phyloP scores from a whole-genome alignment of 306 rosid species.

The Lathyrus oleraceus region DNA sequence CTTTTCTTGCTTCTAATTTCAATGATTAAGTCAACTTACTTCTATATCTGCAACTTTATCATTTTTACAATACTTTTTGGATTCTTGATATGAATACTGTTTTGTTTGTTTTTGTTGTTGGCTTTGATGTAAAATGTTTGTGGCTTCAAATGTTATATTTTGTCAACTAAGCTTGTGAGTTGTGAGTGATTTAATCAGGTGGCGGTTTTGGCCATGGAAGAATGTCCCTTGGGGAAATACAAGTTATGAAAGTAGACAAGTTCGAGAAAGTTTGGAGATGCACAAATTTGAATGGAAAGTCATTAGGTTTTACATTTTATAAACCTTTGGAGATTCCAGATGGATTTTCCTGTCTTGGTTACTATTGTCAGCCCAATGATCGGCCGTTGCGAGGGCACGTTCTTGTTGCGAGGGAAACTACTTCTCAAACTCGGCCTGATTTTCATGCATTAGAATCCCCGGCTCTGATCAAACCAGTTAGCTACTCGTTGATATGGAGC shows the following conservation, averaged over 20 bases:
- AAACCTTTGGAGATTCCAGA: slow-evolving; percentile 70
- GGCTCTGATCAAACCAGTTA: slow-evolving; percentile 59
- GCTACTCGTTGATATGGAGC: slow-evolving; percentile 70
- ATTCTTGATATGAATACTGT: slow-evolving; percentile 11
- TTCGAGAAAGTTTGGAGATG: slow-evolving; percentile 70
- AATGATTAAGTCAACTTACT: slow-evolving; percentile 13
- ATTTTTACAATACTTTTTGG: neutral
- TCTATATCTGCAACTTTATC: neutral
- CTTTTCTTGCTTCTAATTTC: neutral
- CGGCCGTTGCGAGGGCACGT: slow-evolving; percentile 69
- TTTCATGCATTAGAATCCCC: slow-evolving; percentile 40
- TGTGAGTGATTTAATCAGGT: slow-evolving; percentile 50
- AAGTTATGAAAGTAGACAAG: slow-evolving; percentile 51
- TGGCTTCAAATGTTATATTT: slow-evolving; percentile 18
- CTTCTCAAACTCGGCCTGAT: slow-evolving; percentile 36
- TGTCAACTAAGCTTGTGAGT: slow-evolving; percentile 38
- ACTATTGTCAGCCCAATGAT: slow-evolving; percentile 67
- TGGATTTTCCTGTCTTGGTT: slow-evolving; percentile 81
- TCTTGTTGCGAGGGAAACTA: slow-evolving; percentile 61
- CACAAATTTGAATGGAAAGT: slow-evolving; percentile 46
- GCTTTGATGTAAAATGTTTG: slow-evolving; percentile 11
- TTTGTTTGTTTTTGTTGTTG: neutral
- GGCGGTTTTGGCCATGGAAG: slow-evolving; percentile 70
- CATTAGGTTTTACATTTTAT: slow-evolving; percentile 65
- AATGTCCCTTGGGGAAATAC: slow-evolving; percentile 74